A percentile compares a stretch with the other conserved stretches of the same genome.
Evolutionary conservation across 176 grass and related monocot genomes (phyloP).

Genomic region (Areca catechu): DNA sequence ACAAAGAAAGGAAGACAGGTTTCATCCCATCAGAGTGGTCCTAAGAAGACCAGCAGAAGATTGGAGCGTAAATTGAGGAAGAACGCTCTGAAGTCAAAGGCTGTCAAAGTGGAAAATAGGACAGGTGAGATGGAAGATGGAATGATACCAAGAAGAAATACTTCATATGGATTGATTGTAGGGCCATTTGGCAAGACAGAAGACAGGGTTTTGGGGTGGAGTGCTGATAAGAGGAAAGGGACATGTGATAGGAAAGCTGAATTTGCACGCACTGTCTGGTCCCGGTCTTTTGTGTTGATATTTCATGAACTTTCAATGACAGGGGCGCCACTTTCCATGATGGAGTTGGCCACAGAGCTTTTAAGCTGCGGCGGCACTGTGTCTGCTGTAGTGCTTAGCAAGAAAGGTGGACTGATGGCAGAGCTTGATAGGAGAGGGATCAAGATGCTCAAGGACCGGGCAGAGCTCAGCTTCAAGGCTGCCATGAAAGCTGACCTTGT

Average conservation of each 20-base stretch:
- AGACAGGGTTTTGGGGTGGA: constrained; percentile 31
- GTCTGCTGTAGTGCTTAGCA: constrained; percentile 29
- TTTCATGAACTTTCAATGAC: constrained; percentile 52
- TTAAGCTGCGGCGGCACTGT: constrained; percentile 35
- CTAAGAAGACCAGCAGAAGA: constrained; percentile 12
- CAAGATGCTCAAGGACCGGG: constrained; percentile 36
- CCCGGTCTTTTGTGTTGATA: constrained; percentile 35
- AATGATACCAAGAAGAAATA: constrained; percentile 34
- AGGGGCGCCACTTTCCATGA: constrained; percentile 42
- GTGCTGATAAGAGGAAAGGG: constrained; percentile 27
- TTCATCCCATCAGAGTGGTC: constrained; percentile 3
- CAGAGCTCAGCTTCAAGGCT: constrained; percentile 23
- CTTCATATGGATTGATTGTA: constrained; percentile 40
- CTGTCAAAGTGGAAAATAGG: constrained; percentile 4
- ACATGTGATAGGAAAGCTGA: constrained; percentile 27
- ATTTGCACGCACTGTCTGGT: constrained; percentile 28
- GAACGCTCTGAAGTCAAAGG: constrained; percentile 1
- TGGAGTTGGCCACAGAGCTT: constrained; percentile 41
- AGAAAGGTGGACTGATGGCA: constrained; percentile 29
- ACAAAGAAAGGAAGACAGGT: constrained; percentile 5
- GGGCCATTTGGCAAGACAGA: constrained; percentile 42
- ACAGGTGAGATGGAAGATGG: constrained; percentile 30
- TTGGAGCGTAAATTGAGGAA: constrained; percentile 7
- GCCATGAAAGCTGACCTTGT: constrained; percentile 39
- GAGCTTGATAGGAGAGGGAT: constrained; percentile 44